phyloP scores from a whole-genome alignment of 176 grass and related monocot genomes.

The Oryza meridionalis region DNA sequence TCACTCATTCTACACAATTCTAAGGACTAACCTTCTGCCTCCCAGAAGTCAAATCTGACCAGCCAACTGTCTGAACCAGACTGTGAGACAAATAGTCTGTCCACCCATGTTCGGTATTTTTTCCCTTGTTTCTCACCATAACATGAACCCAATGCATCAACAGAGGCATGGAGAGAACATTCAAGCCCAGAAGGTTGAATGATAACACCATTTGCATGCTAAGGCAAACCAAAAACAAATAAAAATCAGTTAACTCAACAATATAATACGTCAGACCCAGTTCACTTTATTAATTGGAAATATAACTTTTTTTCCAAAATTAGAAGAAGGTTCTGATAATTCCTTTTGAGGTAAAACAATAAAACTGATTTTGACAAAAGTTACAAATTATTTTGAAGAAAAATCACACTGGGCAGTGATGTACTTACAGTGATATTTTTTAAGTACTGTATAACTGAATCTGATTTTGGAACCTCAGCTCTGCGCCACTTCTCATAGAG shows the following conservation, averaged over 20 bases:
- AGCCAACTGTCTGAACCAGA: conserved; percentile 64
- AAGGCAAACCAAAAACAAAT: conserved; percentile 31
- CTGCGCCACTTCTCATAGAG: conserved; percentile 79
- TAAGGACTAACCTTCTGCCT: conserved; percentile 59
- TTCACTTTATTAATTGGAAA: neutral
- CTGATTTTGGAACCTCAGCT: conserved; percentile 66
- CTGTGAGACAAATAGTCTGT: conserved; percentile 70
- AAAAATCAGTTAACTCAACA: conserved; percentile 14
- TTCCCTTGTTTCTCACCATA: conserved; percentile 81
- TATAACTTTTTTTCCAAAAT: neutral
- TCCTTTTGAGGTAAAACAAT: neutral
- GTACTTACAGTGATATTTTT: conserved; percentile 68
- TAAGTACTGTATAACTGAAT: conserved; percentile 50
- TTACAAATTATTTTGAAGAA: conserved; percentile 6
- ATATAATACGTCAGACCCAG: neutral
- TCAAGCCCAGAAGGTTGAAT: conserved; percentile 75
- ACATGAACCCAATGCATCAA: conserved; percentile 53
- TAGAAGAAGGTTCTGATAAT: neutral
- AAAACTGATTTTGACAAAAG: conserved; percentile 10
- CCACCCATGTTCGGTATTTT: conserved; percentile 71
- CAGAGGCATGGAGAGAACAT: conserved; percentile 51
- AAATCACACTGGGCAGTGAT: conserved; percentile 21
- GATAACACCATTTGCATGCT: conserved; percentile 68
- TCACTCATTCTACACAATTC: conserved; percentile 4
- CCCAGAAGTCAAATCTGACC: conserved; percentile 85